phyloP scores from a whole-genome alignment of 257 asterid species.

The Thymus mandschuricus region DNA sequence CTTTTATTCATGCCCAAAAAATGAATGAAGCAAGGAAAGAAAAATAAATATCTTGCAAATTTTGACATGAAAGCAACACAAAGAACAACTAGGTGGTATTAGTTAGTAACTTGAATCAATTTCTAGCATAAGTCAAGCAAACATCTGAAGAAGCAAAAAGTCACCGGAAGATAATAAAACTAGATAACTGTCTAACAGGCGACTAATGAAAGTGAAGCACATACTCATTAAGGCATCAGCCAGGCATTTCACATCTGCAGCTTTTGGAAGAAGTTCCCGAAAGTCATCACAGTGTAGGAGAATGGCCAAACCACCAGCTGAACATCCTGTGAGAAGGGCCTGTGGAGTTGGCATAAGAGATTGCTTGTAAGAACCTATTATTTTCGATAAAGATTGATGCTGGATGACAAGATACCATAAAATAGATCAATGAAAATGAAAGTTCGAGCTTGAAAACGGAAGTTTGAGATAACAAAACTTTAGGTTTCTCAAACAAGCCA shows the following conservation, averaged over 20 bases:
- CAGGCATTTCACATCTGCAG: slow-evolving; percentile 79
- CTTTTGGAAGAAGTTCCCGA: slow-evolving; percentile 65
- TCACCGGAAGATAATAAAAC: slow-evolving; percentile 2
- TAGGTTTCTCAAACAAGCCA: slow-evolving; percentile 9
- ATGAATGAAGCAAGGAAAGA: not conserved
- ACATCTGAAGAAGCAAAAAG: slow-evolving; percentile 4
- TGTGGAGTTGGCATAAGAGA: slow-evolving; percentile 43
- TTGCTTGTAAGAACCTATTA: slow-evolving; percentile 29
- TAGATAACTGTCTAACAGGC: slow-evolving; percentile 18
- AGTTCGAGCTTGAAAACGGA: slow-evolving; percentile 18
- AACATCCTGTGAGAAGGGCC: slow-evolving; percentile 97
- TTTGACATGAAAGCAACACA: slow-evolving; percentile 1
- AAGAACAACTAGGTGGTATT: slow-evolving; percentile 2
- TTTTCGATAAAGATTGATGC: slow-evolving; percentile 14
- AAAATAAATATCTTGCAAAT: slow-evolving; percentile 9
- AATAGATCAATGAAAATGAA: slow-evolving; percentile 20
- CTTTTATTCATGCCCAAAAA: slow-evolving; percentile 4
- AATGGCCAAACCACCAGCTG: slow-evolving; percentile 96
- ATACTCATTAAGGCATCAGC: slow-evolving; percentile 94
- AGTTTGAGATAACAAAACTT: slow-evolving; percentile 15
- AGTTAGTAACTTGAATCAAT: slow-evolving; percentile 11
- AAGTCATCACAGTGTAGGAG: slow-evolving; percentile 85
- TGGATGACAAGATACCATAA: not conserved
- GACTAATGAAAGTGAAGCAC: slow-evolving; percentile 36
- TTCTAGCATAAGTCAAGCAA: not conserved